phyloP scores from a whole-genome alignment of 495 filamentous ascomycete genomes.

The Venustampulla echinocandica region DNA sequence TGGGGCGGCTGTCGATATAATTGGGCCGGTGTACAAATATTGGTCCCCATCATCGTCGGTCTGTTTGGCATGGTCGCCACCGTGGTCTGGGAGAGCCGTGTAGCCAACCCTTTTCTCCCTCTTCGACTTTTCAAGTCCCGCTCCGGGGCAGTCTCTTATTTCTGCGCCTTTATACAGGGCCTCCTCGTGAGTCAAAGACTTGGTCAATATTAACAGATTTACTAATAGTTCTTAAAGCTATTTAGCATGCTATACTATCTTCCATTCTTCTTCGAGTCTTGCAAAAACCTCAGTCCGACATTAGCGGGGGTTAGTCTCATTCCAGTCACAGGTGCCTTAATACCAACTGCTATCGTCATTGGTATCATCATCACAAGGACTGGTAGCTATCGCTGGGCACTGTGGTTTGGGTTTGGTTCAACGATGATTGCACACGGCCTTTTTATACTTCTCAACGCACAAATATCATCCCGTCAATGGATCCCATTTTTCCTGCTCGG shows the following conservation, averaged over 20 bases:
- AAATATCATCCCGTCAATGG: slow-evolving; percentile 38
- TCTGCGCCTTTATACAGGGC: slow-evolving; percentile 43
- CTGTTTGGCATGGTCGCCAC: slow-evolving; percentile 31
- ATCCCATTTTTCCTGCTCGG: slow-evolving; percentile 43
- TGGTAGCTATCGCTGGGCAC: slow-evolving; percentile 32
- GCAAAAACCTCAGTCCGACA: slow-evolving; percentile 47
- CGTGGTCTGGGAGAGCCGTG: slow-evolving; percentile 38
- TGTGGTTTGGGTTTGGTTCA: slow-evolving; percentile 46
- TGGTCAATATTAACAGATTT: too few relatives aligned
- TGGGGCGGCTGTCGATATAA: slow-evolving; percentile 42
- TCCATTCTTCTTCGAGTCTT: slow-evolving; percentile 57
- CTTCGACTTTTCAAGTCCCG: slow-evolving; percentile 33
- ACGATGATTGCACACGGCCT: slow-evolving; percentile 38
- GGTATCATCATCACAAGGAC: slow-evolving; percentile 39
- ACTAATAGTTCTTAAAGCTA: too few relatives aligned
- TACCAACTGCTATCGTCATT: slow-evolving; percentile 36
- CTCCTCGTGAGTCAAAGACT: too few relatives aligned
- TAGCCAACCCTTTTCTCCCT: slow-evolving; percentile 34
- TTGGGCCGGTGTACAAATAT: slow-evolving; percentile 45
- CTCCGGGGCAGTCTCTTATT: slow-evolving; percentile 27
- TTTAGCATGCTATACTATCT: slow-evolving; percentile 52
- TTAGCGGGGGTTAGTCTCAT: slow-evolving; percentile 52
- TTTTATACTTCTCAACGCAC: slow-evolving; percentile 38
- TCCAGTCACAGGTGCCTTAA: slow-evolving; percentile 44
- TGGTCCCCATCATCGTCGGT: slow-evolving; percentile 50